Base-by-base conservation (phyloP, 1,139 yeast genomes). In the Wickerhamomyces sp. region DNA sequence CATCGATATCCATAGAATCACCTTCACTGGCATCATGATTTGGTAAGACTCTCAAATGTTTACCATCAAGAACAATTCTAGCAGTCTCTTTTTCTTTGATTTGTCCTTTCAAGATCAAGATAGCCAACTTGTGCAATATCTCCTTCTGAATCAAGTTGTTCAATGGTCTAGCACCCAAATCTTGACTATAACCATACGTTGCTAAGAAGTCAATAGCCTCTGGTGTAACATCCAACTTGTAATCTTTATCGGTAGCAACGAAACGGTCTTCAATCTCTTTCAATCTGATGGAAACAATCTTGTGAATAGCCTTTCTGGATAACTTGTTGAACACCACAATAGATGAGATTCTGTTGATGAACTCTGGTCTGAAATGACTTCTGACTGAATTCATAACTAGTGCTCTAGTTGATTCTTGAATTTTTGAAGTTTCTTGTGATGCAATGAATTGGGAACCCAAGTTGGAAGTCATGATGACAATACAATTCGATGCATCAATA, bases 131-230 rank as follows among this genome's bases (percentile, higher is more conserved):
- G 62, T 91, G 91, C 59, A 91, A 76, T 21, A 91, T 71, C 59
- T 88, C 94, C 46, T 72, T 76, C 62, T 91, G 97, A 45, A 91
- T 88, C 49, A 91, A 73, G 54, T 98, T 78, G 71, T 91, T 93
- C 64, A 91, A 73, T 42, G 99, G 99, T 60, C 99, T 77, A 3
- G 99, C 98, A 63, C 99, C 98, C 59, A 91, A 70, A 59, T 88
- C 95, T 35, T 84, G 73, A 19, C 95, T 87, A 64, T 89, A 91
- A 31, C 99, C 98, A 52, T 88, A 68, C 50, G 72, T 70, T 50
- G 89, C 77, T 46, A 91, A 69, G 68, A 82, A 91, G 36, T 84
- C 89, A 53, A 84, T 66, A 7, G 96, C 95, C 6, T 68, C 77
- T 32, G 75, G 78, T 38, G 79, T 78, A 14, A 89, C 72, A 27